Evolutionary conservation across 2,329 filamentous ascomycete species (phyloP), one percentile per base, ranked within the genome.

Genomic region (Echinosphaeria canescens): DNA sequence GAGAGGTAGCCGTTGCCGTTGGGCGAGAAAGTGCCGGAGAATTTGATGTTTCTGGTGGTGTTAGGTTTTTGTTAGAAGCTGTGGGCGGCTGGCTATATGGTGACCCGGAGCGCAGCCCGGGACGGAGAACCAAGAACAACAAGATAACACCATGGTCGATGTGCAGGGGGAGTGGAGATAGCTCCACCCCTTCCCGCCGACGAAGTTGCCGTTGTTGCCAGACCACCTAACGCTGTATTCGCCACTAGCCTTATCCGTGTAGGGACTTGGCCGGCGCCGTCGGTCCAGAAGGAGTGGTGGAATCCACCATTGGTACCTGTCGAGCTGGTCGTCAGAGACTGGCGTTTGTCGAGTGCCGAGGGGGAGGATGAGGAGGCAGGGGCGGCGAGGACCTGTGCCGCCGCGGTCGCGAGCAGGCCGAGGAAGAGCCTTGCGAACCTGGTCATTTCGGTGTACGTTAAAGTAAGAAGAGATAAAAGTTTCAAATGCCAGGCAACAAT

Each of bases 231-330:
- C 47, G 33, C 48, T 54, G 49, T 63, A 66, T 31, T 43, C 41
- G 14, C 64, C 62, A 13, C 43, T 54, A 4, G 43, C 41, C 13
- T 51, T 55, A 43, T 67, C 69, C 38, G 54, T 62, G 48, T 69
- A 70, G 22, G 48, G 6, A 60, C 56, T 23, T 46, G 39, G 20
- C 47, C 52, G n/a, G 43, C 48, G 16, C 56, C 55, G 31, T 69
- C 62, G 29, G 55, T 63, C 61, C 61, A 71, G 50, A 54, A 68
- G 7, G 58, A 63, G 44, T 62, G 70, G 50, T 59, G 70, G 48
- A 54, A 70, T 29, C 62, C 62, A 37, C 63, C 57, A 47, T 59
- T 48, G 5, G 50, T 59, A 26, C 62, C 63, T 3, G 54, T 59
- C 10, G 47, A 43, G 34, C 50, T 58, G 28, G 49, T 41, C 15